A percentile compares a stretch with the other conserved stretches of the same genome.
Evolutionary conservation across 768 basidiomycete species (phyloP).

Genomic region (Chalciporus pseudorubinellus): DNA sequence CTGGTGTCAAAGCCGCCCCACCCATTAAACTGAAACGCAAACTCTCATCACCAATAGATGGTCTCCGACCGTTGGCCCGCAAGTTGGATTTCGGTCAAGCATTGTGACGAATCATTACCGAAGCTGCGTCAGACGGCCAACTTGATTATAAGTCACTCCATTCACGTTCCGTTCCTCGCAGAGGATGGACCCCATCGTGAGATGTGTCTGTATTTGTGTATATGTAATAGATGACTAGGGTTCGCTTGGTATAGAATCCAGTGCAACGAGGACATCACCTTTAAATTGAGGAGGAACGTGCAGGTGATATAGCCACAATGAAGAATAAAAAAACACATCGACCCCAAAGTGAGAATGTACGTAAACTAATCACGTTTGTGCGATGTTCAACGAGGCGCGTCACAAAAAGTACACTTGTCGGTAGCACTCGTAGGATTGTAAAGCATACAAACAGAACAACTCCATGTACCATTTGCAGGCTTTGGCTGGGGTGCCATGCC

Average conservation of each 20-base stretch:
- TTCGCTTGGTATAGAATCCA: constrained; percentile 1
- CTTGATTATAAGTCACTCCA: not conserved
- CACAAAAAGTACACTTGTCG: constrained; percentile 53
- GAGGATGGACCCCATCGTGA: too few relatives aligned
- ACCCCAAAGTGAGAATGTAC: not conserved
- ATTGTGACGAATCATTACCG: constrained; percentile 2
- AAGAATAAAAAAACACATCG: constrained; percentile 13
- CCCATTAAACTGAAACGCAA: constrained; percentile 69
- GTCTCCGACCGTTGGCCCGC: constrained; percentile 60
- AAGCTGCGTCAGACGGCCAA: too few relatives aligned
- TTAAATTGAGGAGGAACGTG: constrained; percentile 1
- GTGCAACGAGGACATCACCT: not conserved
- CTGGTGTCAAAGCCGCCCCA: constrained; percentile 49
- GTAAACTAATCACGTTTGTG: not conserved
- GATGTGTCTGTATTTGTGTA: not conserved
- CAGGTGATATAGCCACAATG: constrained; percentile 5
- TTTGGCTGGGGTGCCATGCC: constrained; percentile 32
- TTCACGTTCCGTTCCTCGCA: not conserved
- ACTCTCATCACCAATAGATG: constrained; percentile 52
- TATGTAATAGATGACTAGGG: constrained; percentile 7
- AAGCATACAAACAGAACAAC: constrained; percentile 41
- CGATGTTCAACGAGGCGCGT: constrained; percentile 35
- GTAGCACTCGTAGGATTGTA: constrained; percentile 43
- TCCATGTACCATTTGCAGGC: constrained; percentile 32
- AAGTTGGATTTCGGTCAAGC: constrained; percentile 67